Base-by-base conservation (phyloP, 208 protist species). In the Phytomonas francai region DNA sequence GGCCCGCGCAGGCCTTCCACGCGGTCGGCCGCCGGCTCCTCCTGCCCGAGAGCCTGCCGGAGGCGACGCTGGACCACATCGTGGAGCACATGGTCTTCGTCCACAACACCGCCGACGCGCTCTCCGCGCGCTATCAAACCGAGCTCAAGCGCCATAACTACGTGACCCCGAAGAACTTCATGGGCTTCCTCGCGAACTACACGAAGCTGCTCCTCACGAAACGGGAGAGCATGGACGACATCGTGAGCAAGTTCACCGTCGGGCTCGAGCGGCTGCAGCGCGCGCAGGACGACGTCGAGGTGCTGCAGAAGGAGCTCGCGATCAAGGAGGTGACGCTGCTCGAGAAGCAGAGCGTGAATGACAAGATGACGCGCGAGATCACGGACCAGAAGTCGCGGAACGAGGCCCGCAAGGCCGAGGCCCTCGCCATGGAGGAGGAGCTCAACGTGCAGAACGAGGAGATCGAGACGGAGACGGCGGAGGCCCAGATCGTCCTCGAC, bases 91-190 rank as follows among this genome's bases (percentile, higher is more conserved):
- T 98, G 88, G 97, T 99, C 67, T 76, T 90, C 32, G 96, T 98
- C 27, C 98, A 99, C 82, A 68, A 94, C 27, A 86, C 79, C 5
- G 92, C 95, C 32, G 85, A 95, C 71, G 76, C 91, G 34, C 90
- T 96, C 59, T 97, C 88, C 11, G 75, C 64, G 34, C 72, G 85
- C 65, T 99, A 98, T 78, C 78, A 97, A 69, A 68, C 67, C 42
- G 83, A 97, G 74, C 79, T 98, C 59, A 95, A 98, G 76, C 89
- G 98, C 25, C 79, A 97, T 78, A 98, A 98, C 76, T 98, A 99
- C 77, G 97, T 99, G 28, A 99, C 98, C 28, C 98, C 98, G 25
- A 99, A 99, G 85, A 99, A 99, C 83, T 99, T 98, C 79, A 87
- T 99, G 63, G 98, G 98, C 72, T 99, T 97, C 74, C 87, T 99